These are phyloP conservation scores for Lasiodiplodia theobromae DNA, from an alignment of 2,329 filamentous ascomycete species.

Conservation along the genomic window DNA sequence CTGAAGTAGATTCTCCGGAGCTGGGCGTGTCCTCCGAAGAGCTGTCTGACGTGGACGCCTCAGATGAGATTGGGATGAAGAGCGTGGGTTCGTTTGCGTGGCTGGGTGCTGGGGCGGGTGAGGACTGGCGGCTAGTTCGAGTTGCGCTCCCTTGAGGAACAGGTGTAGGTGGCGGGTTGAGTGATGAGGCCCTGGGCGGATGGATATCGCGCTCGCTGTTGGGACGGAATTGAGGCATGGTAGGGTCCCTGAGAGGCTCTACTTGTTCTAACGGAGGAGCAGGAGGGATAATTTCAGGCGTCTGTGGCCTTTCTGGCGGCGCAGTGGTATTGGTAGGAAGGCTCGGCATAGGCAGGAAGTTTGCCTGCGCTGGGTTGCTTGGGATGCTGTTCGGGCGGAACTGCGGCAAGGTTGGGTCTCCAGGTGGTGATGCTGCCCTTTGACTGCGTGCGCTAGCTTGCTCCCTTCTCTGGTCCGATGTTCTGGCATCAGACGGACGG, in stretches of 20 bases:
- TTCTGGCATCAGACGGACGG: neutral
- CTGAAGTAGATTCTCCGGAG: slow-evolving; percentile 6
- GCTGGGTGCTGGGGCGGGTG: slow-evolving; percentile 18
- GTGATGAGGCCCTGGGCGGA: slow-evolving; percentile 10
- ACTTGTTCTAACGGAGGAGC: neutral
- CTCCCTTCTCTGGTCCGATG: neutral
- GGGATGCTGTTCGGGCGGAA: slow-evolving; percentile 64
- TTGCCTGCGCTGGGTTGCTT: neutral
- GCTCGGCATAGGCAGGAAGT: slow-evolving; percentile 3
- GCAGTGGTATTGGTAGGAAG: slow-evolving; percentile 20
- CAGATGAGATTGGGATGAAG: slow-evolving; percentile 23
- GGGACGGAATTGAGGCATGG: slow-evolving; percentile 73
- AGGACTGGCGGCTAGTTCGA: neutral
- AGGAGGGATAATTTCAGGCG: neutral
- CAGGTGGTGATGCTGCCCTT: neutral
- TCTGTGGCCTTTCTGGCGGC: slow-evolving; percentile 4
- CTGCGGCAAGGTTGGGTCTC: slow-evolving; percentile 65
- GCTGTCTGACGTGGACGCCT: slow-evolving; percentile 12
- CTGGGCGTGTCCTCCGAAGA: slow-evolving; percentile 14
- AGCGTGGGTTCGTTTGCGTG: slow-evolving; percentile 22
- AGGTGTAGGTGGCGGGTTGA: neutral
- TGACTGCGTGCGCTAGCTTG: neutral
- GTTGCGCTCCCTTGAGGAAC: neutral
- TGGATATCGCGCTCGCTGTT: slow-evolving; percentile 49
- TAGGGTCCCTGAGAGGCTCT: slow-evolving; percentile 60